Base-by-base conservation (phyloP, 331 rosid genomes). In the Malus hybrid region DNA sequence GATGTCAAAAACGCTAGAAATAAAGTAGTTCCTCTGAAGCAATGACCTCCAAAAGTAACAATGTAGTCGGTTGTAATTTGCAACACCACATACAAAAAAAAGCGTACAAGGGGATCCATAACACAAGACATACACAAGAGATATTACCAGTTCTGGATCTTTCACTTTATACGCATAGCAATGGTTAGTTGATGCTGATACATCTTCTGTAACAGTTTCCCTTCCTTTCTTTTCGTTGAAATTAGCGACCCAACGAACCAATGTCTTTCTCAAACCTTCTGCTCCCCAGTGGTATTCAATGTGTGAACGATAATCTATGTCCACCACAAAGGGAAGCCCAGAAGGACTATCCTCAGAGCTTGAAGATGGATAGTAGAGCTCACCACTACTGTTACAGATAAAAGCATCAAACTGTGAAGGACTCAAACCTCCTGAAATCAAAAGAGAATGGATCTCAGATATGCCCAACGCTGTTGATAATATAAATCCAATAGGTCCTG, bases 211-310 rank as follows among this genome's bases (percentile, higher is more conserved):
- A 59, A 80, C 68, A 68, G 59, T 60, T 55, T 70, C 31, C 36
- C 36, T 76, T 36, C 77, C 83, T 14, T 71, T 84, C 64, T 66
- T 76, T 6, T 84, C 79, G 34, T 78, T 84, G 61, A 84, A 50
- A 42, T 85, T 81, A 66, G 66, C 32, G 14, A 80, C 81, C 85
- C 85, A 81, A 54, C 83, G 82, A 33, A 76, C 57, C 80, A 81
- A 69, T 39, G 82, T 86, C 74, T 74, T 86, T 85, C 80, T 86
- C 83, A 79, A 74, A 61, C 79, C 81, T 68, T 84, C 83, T 74
- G 81, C 88, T 32, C 88, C 88, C 88, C 88, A 81, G 7, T 83
- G 73, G 71, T 81, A 84, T 29, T 78, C 83, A 67, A 73, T 84
- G 73, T 84, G 88, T 54, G 74, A 78, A n/a, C 77, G 75, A 70